A percentile compares a stretch with the other conserved stretches of the same genome.
Evolutionary conservation across 1,284 basidiomycete genomes (phyloP).

Genomic region (Cerrena zonata): DNA sequence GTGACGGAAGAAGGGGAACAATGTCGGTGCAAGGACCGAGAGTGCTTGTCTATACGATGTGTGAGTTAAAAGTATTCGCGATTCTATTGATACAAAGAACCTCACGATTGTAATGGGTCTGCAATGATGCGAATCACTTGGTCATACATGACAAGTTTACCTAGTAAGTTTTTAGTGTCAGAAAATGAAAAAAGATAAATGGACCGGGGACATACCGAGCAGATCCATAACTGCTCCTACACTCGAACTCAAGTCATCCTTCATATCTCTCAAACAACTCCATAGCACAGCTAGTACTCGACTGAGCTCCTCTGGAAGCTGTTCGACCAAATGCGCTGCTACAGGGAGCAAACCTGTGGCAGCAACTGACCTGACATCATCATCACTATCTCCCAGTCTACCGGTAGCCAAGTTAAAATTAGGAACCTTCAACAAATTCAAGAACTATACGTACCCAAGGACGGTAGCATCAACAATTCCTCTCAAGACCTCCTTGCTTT

Average conservation of each 20-base stretch:
- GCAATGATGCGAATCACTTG: conserved; percentile 75
- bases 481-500: conserved; percentile 52
- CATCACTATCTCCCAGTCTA: conserved; percentile 86
- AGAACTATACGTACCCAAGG: conserved; percentile 71
- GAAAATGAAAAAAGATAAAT: conserved; percentile 11
- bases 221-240: conserved; percentile 97
- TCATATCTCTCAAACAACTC: conserved; percentile 87
- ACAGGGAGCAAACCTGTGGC: conserved; percentile 89
- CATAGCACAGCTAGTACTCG: conserved; percentile 82
- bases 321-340: conserved; percentile 71
- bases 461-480: conserved; percentile 85
- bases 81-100: not conserved
- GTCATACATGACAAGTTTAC: conserved; percentile 77
- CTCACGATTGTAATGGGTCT: conserved; percentile 62
- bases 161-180: conserved; percentile 35
- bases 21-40: conserved; percentile 74
- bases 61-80: too few species aligned
- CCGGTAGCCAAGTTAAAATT: too few species aligned
- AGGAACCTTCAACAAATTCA: too few species aligned
- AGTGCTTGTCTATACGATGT: conserved; percentile 72
- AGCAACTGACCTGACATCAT: conserved; percentile 94
- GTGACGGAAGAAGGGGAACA: conserved; percentile 97
- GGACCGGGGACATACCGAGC: conserved; percentile 49
- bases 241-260: conserved; percentile 95
- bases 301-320: conserved; percentile 69